Base-by-base conservation (phyloP, 1,139 yeast genomes). In the Debaryomyces subglobosus region DNA sequence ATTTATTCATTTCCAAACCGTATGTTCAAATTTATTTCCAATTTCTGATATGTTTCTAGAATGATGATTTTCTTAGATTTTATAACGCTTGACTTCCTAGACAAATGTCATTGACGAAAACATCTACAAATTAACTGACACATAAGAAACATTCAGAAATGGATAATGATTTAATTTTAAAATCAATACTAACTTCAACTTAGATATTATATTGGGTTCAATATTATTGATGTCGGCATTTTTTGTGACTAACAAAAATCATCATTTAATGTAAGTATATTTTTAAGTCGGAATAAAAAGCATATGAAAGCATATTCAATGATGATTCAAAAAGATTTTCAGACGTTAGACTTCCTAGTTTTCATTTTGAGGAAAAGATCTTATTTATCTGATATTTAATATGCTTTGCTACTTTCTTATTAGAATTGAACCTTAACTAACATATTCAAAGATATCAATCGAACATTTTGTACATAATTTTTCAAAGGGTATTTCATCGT, bases 301-400 rank as follows among this genome's bases (percentile, higher is more conserved):
- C 48, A 46, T 39, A 48, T 49, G 3, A 12, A 13, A 33, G 50
- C 48, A 46, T 39, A 48, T 49, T 45, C 45, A 15, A 49, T 59
- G 64, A 62, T 60, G 64, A 61, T 52, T 47, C 36, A 47, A 51
- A 48, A 48, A 55, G 53, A 53, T 55, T 60, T 56, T 53, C 49
- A 59, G 68, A 64, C 68, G 68, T 64, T 64, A 63, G 68, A 64
- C 68, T 64, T 63, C 68, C 61, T 53, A 64, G 46, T 44, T 21
- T 35, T 44, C 21, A 21, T 46, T 48, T 56, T 65, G 69, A 63
- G 65, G 69, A 65, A 47, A 61, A 55, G 48, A 57, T 64, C 68
- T 64, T 57, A 59, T 55, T 56, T 53, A 60, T 54, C 69, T 63
- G 68, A 63, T 29, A 18, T 23, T 38, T 6, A 8, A 32, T 20